phyloP scores from a whole-genome alignment of 257 asterid species.

The Jacaranda mimosifolia region DNA sequence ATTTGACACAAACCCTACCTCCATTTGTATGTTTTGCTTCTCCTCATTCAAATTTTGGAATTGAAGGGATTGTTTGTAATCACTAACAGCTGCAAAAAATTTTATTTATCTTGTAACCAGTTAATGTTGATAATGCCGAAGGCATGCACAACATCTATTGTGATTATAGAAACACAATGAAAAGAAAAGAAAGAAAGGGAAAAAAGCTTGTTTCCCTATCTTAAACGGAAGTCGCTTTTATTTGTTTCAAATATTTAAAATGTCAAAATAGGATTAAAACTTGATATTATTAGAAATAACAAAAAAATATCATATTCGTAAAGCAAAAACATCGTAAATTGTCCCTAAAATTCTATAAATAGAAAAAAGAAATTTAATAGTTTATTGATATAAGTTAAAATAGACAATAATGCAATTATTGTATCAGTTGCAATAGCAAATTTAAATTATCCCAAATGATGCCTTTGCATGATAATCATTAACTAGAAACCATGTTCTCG shows the following conservation, averaged over 20 bases:
- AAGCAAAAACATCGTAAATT: background rate
- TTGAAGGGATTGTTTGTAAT: constrained; percentile 93
- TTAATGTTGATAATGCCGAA: constrained; percentile 18
- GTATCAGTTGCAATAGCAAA: constrained; percentile 20
- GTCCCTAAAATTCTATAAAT: background rate
- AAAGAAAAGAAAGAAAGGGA: background rate
- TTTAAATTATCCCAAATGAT: constrained; percentile 2
- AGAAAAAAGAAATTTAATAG: background rate
- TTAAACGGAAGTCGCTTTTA: background rate
- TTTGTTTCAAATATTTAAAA: background rate
- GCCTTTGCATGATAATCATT: constrained; percentile 16
- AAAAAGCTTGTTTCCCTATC: background rate
- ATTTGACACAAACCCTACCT: constrained; percentile 59
- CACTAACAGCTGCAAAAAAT: constrained; percentile 79
- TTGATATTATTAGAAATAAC: no score
- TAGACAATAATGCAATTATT: background rate
- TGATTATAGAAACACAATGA: no score
- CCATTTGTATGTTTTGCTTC: constrained; percentile 92
- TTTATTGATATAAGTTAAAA: background rate
- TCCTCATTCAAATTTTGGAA: constrained; percentile 91
- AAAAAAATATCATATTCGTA: no score
- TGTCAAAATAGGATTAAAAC: no score
- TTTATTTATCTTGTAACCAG: background rate
- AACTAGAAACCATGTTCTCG: constrained; percentile 11
- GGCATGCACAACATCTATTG: no score